Conservation (phyloP, 2,329 filamentous ascomycete genomes). For the Penicillium sp. region DNA sequence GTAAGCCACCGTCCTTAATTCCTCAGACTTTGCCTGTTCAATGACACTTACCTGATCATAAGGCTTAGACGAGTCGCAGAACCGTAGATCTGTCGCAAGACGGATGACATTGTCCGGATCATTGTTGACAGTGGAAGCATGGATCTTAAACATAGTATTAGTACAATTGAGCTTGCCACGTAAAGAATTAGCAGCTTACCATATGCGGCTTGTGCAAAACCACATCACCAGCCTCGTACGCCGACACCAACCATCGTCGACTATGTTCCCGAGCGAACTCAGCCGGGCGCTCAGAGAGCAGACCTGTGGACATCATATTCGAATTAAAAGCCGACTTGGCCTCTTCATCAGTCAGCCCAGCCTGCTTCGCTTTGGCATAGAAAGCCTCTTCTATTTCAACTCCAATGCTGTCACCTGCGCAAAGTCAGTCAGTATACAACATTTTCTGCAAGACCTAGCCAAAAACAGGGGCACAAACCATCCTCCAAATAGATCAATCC, state of each 20-base stretch:
- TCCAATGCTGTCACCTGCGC: constrained; percentile 34
- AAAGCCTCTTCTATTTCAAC: constrained; percentile 41
- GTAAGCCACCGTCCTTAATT: not conserved
- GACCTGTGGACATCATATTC: constrained; percentile 58
- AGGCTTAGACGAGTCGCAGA: constrained; percentile 52
- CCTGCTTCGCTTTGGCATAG: constrained; percentile 47
- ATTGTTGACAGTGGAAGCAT: constrained; percentile 57
- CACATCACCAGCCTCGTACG: constrained; percentile 55
- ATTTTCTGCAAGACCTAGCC: not conserved
- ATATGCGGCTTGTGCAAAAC: constrained; percentile 43
- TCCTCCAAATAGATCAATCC: constrained; percentile 60
- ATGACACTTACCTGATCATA: constrained; percentile 47
- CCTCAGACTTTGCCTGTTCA: not conserved
- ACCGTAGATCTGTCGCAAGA: constrained; percentile 56
- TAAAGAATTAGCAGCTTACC: constrained; percentile 19
- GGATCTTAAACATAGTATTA: constrained; percentile 45
- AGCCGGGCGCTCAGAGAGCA: constrained; percentile 52
- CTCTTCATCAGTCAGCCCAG: constrained; percentile 54
- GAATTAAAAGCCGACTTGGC: constrained; percentile 53
- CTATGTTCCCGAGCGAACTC: constrained; percentile 45
- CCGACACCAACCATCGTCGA: constrained; percentile 52
- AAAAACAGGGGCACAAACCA: constrained; percentile 14
- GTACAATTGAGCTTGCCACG: not conserved
- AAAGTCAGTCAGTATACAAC: not conserved
- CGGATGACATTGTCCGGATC: constrained; percentile 53